Conservation (phyloP, 2,329 filamentous ascomycete genomes). For the Cadophora gregata region DNA sequence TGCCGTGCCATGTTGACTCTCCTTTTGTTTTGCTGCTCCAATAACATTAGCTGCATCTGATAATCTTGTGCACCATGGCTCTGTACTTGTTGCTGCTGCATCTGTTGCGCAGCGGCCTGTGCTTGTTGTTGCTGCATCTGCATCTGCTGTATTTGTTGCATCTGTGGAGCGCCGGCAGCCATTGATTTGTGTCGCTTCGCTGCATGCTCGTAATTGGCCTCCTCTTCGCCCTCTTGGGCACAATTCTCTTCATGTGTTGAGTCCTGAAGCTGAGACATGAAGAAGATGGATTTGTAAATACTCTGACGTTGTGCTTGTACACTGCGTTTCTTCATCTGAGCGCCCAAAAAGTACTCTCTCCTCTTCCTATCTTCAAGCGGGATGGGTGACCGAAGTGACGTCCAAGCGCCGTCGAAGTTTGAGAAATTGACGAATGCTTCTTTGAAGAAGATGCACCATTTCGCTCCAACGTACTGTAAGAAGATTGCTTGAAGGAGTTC, state of each 20-base stretch:
- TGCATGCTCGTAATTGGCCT: constrained; percentile 31
- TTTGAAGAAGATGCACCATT: constrained; percentile 56
- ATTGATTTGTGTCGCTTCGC: constrained; percentile 17
- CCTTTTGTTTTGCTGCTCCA: constrained; percentile 61
- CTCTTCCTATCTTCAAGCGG: constrained; percentile 30
- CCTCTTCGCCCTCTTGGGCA: constrained; percentile 37
- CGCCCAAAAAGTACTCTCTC: constrained; percentile 39
- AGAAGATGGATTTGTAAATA: constrained; percentile 40
- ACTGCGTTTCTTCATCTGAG: constrained; percentile 31
- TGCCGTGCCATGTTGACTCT: constrained; percentile 55
- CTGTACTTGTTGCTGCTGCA: constrained; percentile 55
- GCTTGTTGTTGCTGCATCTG: constrained; percentile 17
- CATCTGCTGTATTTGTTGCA: constrained; percentile 20
- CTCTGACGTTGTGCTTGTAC: constrained; percentile 37
- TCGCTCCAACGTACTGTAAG: constrained; percentile 58
- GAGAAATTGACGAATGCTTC: constrained; percentile 45
- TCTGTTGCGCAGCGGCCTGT: neutral
- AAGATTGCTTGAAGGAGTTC: constrained; percentile 62
- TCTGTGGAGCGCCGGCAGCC: constrained; percentile 53
- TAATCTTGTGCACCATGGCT: neutral
- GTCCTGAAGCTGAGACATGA: constrained; percentile 41
- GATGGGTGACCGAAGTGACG: constrained; percentile 31
- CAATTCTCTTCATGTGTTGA: constrained; percentile 27
- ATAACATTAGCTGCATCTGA: constrained; percentile 88
- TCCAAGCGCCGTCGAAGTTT: constrained; percentile 37